These are phyloP conservation scores for Pseudogymnoascus sp. DNA, from an alignment of 2,329 filamentous ascomycete species.

Conservation along the genomic window DNA sequence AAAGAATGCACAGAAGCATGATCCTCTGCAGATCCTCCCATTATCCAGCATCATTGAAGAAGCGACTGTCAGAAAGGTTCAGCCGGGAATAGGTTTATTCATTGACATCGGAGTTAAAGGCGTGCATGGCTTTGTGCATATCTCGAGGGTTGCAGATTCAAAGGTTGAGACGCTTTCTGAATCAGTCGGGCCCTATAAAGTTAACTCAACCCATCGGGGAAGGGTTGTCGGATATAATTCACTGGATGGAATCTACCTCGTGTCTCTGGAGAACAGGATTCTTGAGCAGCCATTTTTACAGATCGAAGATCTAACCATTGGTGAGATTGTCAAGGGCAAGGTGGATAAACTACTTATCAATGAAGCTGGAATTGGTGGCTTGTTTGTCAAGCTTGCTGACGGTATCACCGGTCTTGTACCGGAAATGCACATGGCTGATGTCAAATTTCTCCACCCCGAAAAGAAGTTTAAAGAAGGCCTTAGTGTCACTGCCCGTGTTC, in stretches of 20 bases:
- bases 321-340: slow-evolving; percentile 69
- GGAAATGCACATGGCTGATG: slow-evolving; percentile 80
- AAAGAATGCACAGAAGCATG: slow-evolving; percentile 35
- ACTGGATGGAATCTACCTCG: slow-evolving; percentile 73
- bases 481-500: slow-evolving; percentile 73
- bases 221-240: slow-evolving; percentile 80
- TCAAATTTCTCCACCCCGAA: slow-evolving; percentile 81
- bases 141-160: slow-evolving; percentile 82
- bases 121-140: slow-evolving; percentile 82
- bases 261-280: slow-evolving; percentile 75
- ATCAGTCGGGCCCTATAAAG: slow-evolving; percentile 65
- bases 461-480: slow-evolving; percentile 89
- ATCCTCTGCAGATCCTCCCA: slow-evolving; percentile 52
- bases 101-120: slow-evolving; percentile 59
- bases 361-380: slow-evolving; percentile 65
- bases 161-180: slow-evolving; percentile 78
- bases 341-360: slow-evolving; percentile 79
- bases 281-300: slow-evolving; percentile 83
- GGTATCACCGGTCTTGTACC: slow-evolving; percentile 84
- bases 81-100: slow-evolving; percentile 73
- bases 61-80: slow-evolving; percentile 71
- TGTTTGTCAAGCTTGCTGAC: slow-evolving; percentile 77
- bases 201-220: slow-evolving; percentile 69
- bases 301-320: slow-evolving; percentile 81
- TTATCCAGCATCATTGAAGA: slow-evolving; percentile 69